Conservation (phyloP, 2,329 filamentous ascomycete species). For the Acrodontium crateriforme region DNA sequence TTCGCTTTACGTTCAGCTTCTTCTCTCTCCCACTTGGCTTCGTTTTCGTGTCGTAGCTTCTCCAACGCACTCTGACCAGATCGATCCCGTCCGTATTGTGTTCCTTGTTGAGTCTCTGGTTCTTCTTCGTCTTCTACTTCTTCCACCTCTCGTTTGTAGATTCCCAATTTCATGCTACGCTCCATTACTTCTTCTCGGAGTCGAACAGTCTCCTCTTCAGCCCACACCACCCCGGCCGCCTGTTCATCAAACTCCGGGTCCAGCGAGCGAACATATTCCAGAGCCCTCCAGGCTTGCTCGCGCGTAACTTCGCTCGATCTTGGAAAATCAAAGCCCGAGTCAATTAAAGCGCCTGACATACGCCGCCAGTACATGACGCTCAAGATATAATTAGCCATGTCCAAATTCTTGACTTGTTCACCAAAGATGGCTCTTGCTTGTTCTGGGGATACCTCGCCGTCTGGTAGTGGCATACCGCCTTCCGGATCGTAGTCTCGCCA, state of each 20-base stretch:
- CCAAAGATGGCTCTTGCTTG: slow-evolving; percentile 21
- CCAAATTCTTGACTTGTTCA: slow-evolving; percentile 14
- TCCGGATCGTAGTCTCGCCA: slow-evolving; percentile 25
- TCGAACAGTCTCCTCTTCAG: slow-evolving; percentile 19
- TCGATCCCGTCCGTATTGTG: slow-evolving; percentile 13
- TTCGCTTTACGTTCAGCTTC: slow-evolving; percentile 10
- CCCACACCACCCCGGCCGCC: slow-evolving; percentile 20
- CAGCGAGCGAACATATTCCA: slow-evolving; percentile 20
- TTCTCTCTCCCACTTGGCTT: slow-evolving; percentile 16
- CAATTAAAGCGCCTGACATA: slow-evolving; percentile 24
- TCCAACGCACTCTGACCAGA: slow-evolving; percentile 17
- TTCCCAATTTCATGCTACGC: slow-evolving; percentile 19
- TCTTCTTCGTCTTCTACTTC: slow-evolving; percentile 8
- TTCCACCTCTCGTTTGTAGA: slow-evolving; percentile 17
- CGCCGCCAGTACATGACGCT: slow-evolving; percentile 24
- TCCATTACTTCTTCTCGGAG: slow-evolving; percentile 17
- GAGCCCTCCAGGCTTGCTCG: slow-evolving; percentile 17
- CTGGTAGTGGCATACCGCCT: slow-evolving; percentile 22
- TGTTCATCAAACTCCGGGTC: slow-evolving; percentile 23
- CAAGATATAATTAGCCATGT: slow-evolving; percentile 24
- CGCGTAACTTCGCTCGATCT: slow-evolving; percentile 10
- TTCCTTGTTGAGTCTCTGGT: slow-evolving; percentile 14
- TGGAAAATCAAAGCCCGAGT: slow-evolving; percentile 21
- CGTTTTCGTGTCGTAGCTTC: slow-evolving; percentile 15
- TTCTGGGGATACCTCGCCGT: slow-evolving; percentile 15